These are phyloP conservation scores for Mycena latifolia DNA, from an alignment of 768 basidiomycete genomes.

Conservation along the genomic window DNA sequence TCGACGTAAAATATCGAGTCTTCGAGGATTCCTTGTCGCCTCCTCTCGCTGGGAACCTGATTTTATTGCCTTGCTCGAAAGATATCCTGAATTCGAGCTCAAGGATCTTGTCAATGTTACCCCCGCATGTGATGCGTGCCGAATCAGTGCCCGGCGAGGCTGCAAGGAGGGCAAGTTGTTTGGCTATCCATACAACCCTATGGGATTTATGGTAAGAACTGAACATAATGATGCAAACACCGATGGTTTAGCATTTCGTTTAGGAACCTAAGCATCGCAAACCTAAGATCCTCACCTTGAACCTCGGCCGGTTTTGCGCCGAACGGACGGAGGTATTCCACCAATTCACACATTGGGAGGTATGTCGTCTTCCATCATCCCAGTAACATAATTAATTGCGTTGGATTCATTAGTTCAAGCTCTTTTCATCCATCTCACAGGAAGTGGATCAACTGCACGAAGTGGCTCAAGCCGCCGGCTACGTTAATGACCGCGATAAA, in stretches of 20 bases:
- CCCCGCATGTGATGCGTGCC: constrained; percentile 86
- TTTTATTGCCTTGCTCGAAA: constrained; percentile 75
- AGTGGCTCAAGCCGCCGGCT: constrained; percentile 47
- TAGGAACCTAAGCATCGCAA: constrained; percentile 30
- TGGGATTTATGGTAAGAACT: constrained; percentile 72
- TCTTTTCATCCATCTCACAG: constrained; percentile 68
- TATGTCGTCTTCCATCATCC: constrained; percentile 46
- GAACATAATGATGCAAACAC: not conserved
- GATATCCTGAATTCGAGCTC: constrained; percentile 74
- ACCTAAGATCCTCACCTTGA: constrained; percentile 48
- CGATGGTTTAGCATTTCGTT: constrained; percentile 11
- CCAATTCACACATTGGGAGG: constrained; percentile 87
- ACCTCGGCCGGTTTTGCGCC: constrained; percentile 87
- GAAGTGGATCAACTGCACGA: constrained; percentile 70
- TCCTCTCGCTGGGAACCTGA: constrained; percentile 87
- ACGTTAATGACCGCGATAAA: constrained; percentile 21
- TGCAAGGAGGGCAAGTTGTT: constrained; percentile 70
- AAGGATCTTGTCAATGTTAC: constrained; percentile 62
- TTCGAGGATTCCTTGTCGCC: constrained; percentile 81
- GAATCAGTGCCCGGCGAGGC: constrained; percentile 58
- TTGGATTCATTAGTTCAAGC: constrained; percentile 71
- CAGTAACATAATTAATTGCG: constrained; percentile 8
- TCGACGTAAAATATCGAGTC: constrained; percentile 77
- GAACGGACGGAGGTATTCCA: constrained; percentile 76
- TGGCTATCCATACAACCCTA: constrained; percentile 78